Conservation (phyloP, 2,329 filamentous ascomycete species). For the Aureobasidium lini region DNA sequence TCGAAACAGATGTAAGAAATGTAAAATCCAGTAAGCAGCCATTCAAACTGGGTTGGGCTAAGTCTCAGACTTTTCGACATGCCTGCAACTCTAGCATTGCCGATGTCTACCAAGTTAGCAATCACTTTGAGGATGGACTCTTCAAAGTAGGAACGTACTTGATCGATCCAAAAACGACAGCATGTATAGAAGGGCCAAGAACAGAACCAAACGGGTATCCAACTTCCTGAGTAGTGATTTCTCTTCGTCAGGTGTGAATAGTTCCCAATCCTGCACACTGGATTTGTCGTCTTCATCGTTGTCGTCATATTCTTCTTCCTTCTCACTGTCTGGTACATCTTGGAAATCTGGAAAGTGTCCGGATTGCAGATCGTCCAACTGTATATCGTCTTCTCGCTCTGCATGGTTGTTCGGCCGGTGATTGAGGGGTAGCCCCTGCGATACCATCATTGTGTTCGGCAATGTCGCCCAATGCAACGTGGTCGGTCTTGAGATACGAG, state of each 20-base stretch:
- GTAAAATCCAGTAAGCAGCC: slow-evolving; percentile 56
- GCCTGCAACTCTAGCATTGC: slow-evolving; percentile 57
- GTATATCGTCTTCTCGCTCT: background rate
- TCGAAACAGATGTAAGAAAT: slow-evolving; percentile 58
- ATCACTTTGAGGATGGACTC: background rate
- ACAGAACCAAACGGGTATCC: slow-evolving; percentile 68
- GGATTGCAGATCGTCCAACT: background rate
- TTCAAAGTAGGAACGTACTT: slow-evolving; percentile 46
- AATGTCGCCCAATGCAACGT: background rate
- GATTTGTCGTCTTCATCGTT: background rate
- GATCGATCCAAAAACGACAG: slow-evolving; percentile 80
- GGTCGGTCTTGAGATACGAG: too few relatives aligned
- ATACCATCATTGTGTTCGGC: background rate
- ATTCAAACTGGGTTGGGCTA: slow-evolving; percentile 51
- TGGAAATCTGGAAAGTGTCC: background rate
- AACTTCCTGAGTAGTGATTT: slow-evolving; percentile 60
- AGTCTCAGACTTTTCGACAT: slow-evolving; percentile 47
- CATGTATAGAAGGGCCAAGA: slow-evolving; percentile 76
- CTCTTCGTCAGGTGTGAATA: slow-evolving; percentile 65
- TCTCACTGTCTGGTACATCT: background rate
- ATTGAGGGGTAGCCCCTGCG: background rate
- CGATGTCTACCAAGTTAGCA: slow-evolving; percentile 23
- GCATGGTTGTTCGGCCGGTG: background rate
- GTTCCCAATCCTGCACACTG: slow-evolving; percentile 21
- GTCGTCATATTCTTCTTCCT: background rate